These are phyloP conservation scores for Tulasnella calospora DNA, from an alignment of 768 basidiomycete genomes.

Conservation along the genomic window DNA sequence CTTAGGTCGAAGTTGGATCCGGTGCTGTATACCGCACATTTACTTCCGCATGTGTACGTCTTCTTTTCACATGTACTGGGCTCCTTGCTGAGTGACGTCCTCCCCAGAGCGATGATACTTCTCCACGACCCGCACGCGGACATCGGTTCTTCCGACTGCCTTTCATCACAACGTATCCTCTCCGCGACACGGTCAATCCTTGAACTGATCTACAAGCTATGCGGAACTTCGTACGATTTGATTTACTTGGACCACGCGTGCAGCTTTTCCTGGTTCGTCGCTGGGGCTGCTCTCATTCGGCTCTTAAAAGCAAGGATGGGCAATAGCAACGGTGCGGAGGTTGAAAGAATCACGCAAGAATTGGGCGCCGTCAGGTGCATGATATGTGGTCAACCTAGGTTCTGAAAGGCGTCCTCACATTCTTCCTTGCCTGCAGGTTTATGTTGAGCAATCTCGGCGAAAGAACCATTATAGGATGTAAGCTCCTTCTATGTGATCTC, in stretches of 20 bases:
- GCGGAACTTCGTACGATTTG: slow-evolving; percentile 22
- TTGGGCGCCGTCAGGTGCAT: slow-evolving; percentile 8
- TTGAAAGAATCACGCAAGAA: slow-evolving; percentile 4
- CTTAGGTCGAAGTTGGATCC: slow-evolving; percentile 44
- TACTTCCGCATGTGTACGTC: slow-evolving; percentile 33
- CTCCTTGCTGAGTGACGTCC: neutral
- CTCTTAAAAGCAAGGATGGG: slow-evolving; percentile 4
- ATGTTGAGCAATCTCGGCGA: slow-evolving; percentile 21
- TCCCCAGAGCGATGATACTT: slow-evolving; percentile 19
- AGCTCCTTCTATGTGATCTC: neutral
- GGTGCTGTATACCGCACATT: slow-evolving; percentile 47
- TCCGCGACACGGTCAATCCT: slow-evolving; percentile 21
- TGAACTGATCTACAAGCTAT: slow-evolving; percentile 14
- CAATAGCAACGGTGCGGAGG: neutral
- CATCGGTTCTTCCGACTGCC: slow-evolving; percentile 4
- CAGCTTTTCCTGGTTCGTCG: slow-evolving; percentile 25
- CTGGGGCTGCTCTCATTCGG: slow-evolving; percentile 14
- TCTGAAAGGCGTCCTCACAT: neutral
- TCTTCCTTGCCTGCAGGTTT: neutral
- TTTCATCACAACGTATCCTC: slow-evolving; percentile 12
- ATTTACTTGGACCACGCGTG: slow-evolving; percentile 33
- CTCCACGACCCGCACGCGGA: slow-evolving; percentile 28
- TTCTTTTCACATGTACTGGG: neutral
- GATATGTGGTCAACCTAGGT: neutral
- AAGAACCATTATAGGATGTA: slow-evolving; percentile 15